A percentile compares a stretch with the other conserved stretches of the same genome.
Evolutionary conservation across 2,329 filamentous ascomycete genomes (phyloP).

Genomic region (Fusarium tupiense): DNA sequence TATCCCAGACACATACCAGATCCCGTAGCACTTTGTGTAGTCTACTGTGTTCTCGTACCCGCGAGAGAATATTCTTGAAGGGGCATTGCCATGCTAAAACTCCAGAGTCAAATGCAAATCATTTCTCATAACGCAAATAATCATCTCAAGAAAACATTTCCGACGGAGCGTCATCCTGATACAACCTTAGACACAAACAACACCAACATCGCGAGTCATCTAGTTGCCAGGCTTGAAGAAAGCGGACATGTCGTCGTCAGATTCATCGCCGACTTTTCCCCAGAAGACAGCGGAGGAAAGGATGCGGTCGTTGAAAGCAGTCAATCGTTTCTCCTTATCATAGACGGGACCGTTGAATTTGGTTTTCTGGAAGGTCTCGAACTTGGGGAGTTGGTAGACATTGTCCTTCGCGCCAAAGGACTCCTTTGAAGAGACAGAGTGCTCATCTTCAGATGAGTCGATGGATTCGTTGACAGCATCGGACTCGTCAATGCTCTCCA

Average conservation of each 20-base stretch:
- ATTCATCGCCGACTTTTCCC: neutral
- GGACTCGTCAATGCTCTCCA: accelerated
- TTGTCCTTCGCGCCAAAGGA: neutral
- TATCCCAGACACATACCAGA: neutral
- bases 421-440: neutral
- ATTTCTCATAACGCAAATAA: accelerated
- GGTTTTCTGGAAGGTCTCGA: neutral
- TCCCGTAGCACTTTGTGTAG: neutral
- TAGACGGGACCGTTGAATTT: neutral
- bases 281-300: neutral
- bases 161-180: neutral
- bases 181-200: neutral
- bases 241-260: neutral
- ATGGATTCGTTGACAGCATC: neutral
- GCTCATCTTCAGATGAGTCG: neutral
- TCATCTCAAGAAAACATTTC: no score
- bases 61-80: neutral
- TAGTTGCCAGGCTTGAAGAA: neutral
- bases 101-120: neutral
- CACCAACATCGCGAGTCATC: no score
- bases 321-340: neutral
- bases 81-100: neutral
- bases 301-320: neutral
- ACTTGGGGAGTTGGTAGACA: neutral
- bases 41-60: neutral